Evolutionary conservation across 306 rosid genomes (phyloP), one percentile per base, ranked within the genome.

Genomic region (barrel medic (Medicago truncatula)): DNA sequence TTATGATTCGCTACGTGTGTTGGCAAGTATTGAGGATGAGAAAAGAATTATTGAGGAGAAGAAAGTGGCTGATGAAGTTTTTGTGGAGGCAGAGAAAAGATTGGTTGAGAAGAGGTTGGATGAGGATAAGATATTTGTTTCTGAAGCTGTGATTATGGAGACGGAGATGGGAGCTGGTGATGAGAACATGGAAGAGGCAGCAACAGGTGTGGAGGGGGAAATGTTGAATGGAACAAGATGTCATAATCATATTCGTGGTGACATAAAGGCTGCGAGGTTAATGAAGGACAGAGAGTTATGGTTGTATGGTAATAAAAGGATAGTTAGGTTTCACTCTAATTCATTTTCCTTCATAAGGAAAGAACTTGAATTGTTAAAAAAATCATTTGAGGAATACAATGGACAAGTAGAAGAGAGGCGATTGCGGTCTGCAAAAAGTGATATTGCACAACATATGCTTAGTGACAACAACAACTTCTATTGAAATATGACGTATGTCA

Each of bases 281-380:
- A 82, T 95, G 89, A 86, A 86, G n/a, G 80, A 78, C 3, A 87
- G 83, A 0, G 91, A 83, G 9, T 53, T 95, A 71, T 95, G 97
- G 97, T 80, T 92, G 54, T 87, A 95, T 74, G 92, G 99, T 0
- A 97, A 90, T 8, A 89, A 95, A 52, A 65, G 99, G 39, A 90
- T 95, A 13, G 97, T 95, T 58, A 97, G 99, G 23, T 21, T 21
- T 21, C 23, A 21, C 23, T 21, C 23, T 21, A 21, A 25, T 25
- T 25, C 28, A 25, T 25, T 25, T 25, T 25, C 28, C 28, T 25
- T 2, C 28, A 0, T 25, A 25, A 25, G 28, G 28, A 25, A 25
- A 25, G 28, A 25, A 25, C 28, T 25, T 25, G 28, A 25, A 25
- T 25, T 25, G 28, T 25, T 25, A 25, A 25, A 25, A 25, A 25